Evolutionary conservation across 2,329 filamentous ascomycete genomes (phyloP), one percentile per base, ranked within the genome.

Genomic region (Xylaria sp.): DNA sequence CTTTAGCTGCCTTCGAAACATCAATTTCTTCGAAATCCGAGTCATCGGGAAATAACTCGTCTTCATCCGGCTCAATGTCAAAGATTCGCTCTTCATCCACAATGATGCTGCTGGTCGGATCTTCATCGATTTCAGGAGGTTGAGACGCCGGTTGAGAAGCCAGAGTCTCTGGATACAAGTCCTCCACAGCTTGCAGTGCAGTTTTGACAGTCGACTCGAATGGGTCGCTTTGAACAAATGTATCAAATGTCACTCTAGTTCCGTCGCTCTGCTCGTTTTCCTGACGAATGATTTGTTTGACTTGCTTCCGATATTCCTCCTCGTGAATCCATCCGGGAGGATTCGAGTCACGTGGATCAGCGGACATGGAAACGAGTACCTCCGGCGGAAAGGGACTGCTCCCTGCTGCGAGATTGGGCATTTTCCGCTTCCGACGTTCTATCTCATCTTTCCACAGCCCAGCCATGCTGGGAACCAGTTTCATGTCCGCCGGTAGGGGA

Each of bases 281-380:
- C 23, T 87, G 79, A 1, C 76, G 71, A 7, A 90, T 83, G 23
- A 95, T 78, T 30, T 82, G 76, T 35, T 78, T 74, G 1, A 96
- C 77, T 66, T 89, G 80, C 49, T 86, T 78, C 37, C 84, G 79
- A 69, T 88, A 93, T 69, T 96, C 92, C 52, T 91, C 86, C 71
- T 97, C 93, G 66, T 97, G 92, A 58, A 97, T 88, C 93, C 94
- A 99, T 0, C 86, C 87, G n/a, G 86, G 84, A n/a, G 84, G 80
- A 46, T 87, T 82, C 2, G 85, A 84, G 61, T 90, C 82, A 56
- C 92, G 83, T 37, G 86, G 79, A 72, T 94, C 89, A 4, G 91
- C 91, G 46, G 92, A 96, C 87, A 97, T 95, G 2, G 91, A 91
- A 2, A 95, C 83, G 59, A 97, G 76, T 3, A 86, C 91, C 66